phyloP scores from a whole-genome alignment of 805 yeast species.

The Hanseniaspora nectarophila region DNA sequence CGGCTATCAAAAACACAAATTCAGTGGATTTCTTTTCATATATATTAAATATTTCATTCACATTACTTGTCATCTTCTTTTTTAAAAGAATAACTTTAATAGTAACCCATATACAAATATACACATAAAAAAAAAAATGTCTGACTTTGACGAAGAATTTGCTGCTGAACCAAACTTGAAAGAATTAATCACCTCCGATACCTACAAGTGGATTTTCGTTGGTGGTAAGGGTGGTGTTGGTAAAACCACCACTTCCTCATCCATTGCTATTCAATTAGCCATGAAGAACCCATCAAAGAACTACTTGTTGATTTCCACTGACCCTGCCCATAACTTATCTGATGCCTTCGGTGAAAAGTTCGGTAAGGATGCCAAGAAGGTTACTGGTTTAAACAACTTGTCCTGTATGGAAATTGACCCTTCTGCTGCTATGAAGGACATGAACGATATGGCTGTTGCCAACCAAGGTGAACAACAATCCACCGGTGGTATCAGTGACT shows the following conservation, averaged over 20 bases:
- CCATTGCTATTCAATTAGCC: conserved; percentile 89
- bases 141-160: conserved; percentile 35
- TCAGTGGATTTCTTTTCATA: no score
- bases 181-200: conserved; percentile 51
- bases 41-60: no score
- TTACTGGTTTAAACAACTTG: conserved; percentile 75
- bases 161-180: conserved; percentile 61
- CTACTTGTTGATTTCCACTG: conserved; percentile 84
- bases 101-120: neutral
- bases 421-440: conserved; percentile 80
- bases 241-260: conserved; percentile 92
- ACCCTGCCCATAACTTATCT: conserved; percentile 94
- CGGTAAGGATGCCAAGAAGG: conserved; percentile 90
- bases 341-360: conserved; percentile 98
- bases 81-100: neutral
- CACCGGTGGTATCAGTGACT: conserved; percentile 32
- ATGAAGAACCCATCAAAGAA: conserved; percentile 64
- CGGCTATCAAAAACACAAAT: no score
- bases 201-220: conserved; percentile 90
- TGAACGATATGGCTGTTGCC: conserved; percentile 41
- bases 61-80: no score
- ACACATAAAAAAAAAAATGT: neutral
- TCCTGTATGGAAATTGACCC: conserved; percentile 99
- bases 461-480: conserved; percentile 31
- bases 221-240: conserved; percentile 99